Conservation (phyloP, 805 yeast species). For the Brettanomyces naardenensis region DNA sequence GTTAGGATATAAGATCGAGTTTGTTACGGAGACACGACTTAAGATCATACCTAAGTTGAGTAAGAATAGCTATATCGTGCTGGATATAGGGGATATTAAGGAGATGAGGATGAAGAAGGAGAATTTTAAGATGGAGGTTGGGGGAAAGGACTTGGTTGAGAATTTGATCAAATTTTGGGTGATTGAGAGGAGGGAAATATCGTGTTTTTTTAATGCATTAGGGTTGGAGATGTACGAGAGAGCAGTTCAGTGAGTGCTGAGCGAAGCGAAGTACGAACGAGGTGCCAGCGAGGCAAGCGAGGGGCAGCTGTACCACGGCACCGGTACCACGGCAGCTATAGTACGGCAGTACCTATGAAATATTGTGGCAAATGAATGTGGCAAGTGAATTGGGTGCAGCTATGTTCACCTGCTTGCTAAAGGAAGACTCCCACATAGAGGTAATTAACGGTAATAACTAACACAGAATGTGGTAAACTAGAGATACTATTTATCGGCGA, state of each 20-base stretch:
- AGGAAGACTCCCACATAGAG: no score
- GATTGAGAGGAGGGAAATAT: slow-evolving; percentile 56
- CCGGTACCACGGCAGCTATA: no score
- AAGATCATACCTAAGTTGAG: slow-evolving; percentile 42
- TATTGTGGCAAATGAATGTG: no score
- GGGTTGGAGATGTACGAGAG: slow-evolving; percentile 57
- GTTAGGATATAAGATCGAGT: slow-evolving; percentile 69
- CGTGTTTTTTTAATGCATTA: slow-evolving; percentile 72
- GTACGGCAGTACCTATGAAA: no score
- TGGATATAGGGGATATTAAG: slow-evolving; percentile 10
- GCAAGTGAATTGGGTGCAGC: no score
- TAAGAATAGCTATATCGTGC: slow-evolving; percentile 16
- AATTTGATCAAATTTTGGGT: slow-evolving; percentile 61
- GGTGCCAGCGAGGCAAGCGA: not conserved
- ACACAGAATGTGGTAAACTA: no score
- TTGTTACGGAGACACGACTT: slow-evolving; percentile 47
- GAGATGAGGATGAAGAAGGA: slow-evolving; percentile 36
- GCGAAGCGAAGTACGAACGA: no score
- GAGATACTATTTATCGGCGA: no score
- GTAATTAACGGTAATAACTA: no score
- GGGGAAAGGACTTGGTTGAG: slow-evolving; percentile 24
- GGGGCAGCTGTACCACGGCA: not conserved
- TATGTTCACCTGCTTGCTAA: no score
- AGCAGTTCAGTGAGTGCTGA: no score
- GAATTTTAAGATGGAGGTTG: slow-evolving; percentile 44